phyloP scores from a whole-genome alignment of 164 flowering plant species.

The Euptelea pleiosperma region DNA sequence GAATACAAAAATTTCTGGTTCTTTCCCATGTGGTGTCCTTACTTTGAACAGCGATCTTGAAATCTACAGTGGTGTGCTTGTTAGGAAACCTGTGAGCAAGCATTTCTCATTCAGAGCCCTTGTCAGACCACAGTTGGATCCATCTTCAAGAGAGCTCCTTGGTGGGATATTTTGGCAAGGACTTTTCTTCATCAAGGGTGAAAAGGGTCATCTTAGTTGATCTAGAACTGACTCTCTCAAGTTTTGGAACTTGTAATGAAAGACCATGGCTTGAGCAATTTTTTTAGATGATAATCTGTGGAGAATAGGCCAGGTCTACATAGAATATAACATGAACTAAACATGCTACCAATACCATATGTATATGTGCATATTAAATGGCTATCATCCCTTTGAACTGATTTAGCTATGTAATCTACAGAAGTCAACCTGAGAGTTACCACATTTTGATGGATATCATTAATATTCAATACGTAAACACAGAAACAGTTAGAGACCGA shows the following conservation, averaged over 20 bases:
- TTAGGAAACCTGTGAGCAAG: not conserved
- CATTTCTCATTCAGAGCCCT: too few species aligned
- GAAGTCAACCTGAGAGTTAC: not conserved
- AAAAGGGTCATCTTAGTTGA: not conserved
- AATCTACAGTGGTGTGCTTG: too few species aligned
- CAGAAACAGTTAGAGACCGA: too few species aligned
- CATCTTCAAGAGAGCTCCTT: not conserved
- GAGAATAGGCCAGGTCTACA: too few species aligned
- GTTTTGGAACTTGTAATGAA: not conserved
- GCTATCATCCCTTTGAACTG: too few species aligned
- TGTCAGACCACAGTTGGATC: not conserved
- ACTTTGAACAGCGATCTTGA: too few species aligned
- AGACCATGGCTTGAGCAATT: too few species aligned
- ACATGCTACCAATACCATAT: too few species aligned
- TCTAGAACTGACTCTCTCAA: not conserved
- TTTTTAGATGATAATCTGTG: too few species aligned
- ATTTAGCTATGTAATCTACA: not conserved
- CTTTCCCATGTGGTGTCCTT: not conserved
- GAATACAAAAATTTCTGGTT: not conserved
- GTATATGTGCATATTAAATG: too few species aligned
- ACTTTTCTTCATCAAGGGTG: not conserved
- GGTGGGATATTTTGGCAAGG: not conserved
- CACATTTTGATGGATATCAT: not conserved
- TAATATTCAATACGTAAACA: too few species aligned
- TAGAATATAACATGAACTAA: too few species aligned